Conservation (phyloP, 139 green algal species). For the Chlorella sp. region DNA sequence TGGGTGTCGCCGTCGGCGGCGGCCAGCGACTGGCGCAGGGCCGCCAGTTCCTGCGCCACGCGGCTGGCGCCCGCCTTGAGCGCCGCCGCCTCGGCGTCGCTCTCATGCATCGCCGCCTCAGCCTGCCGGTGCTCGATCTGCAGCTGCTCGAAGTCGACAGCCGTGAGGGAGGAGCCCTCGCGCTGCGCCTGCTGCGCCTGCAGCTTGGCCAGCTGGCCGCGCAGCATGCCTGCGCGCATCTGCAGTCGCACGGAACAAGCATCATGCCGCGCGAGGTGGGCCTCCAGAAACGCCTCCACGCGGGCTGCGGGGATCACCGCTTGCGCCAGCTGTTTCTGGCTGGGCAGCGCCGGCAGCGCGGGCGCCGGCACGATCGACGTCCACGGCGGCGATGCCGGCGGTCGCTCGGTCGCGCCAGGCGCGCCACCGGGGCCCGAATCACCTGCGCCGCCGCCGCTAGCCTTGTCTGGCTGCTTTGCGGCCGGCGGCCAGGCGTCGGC, state of each 20-base stretch:
- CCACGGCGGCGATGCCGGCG: no score
- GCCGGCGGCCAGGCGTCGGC: neutral
- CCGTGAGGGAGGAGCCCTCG: conserved; percentile 65
- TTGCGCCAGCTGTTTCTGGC: conserved; percentile 46
- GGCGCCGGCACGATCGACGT: neutral
- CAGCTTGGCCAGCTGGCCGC: no score
- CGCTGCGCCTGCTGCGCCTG: conserved; percentile 83
- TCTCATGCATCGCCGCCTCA: neutral
- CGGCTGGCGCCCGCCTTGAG: conserved; percentile 2
- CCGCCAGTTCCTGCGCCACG: conserved; percentile 4
- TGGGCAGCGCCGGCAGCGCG: neutral
- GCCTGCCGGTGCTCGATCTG: conserved; percentile 84
- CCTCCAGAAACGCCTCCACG: conserved; percentile 46
- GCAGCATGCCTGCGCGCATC: no score
- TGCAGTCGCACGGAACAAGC: no score
- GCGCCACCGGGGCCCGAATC: no score
- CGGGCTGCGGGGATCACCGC: neutral
- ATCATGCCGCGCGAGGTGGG: no score
- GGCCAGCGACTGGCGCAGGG: neutral
- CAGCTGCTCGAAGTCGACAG: conserved; percentile 90
- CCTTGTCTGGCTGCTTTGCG: neutral
- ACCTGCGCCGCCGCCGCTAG: neutral
- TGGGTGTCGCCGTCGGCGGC: neutral
- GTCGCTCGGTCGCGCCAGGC: no score
- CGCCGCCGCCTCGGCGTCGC: neutral